Percentiles rank a stretch among this genome's conserved stretches.
Evolutionary conservation across 352 stramenopile genomes (phyloP).

Genomic region (Aphanomyces cochlioides): DNA sequence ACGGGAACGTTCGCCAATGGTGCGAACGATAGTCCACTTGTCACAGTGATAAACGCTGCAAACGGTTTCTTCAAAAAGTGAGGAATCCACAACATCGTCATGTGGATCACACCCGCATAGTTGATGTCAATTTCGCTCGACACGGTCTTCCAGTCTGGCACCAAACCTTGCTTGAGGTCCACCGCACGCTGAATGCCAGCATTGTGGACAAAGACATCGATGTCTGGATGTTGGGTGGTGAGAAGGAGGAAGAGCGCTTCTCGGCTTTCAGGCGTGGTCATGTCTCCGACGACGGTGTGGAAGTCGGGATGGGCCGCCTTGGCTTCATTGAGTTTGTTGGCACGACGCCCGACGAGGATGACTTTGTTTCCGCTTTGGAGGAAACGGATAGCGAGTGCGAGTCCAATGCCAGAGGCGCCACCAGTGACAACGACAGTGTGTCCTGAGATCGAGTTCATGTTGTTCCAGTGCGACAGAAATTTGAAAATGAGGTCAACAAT

Average conservation of each 20-base stretch:
- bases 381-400: constrained; percentile 28
- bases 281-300: constrained; percentile 25
- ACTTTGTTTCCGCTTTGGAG: constrained; percentile 24
- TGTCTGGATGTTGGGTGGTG: constrained; percentile 11
- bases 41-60: constrained; percentile 23
- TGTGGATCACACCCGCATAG: constrained; percentile 26
- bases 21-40: constrained; percentile 23
- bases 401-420: constrained; percentile 23
- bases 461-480: neutral
- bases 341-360: constrained; percentile 27
- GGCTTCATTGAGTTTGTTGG: constrained; percentile 25
- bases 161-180: constrained; percentile 18
- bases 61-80: constrained; percentile 25
- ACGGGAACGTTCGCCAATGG: constrained; percentile 13
- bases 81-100: constrained; percentile 16
- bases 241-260: constrained; percentile 23
- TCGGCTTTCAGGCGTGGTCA: constrained; percentile 12
- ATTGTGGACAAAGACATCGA: constrained; percentile 32
- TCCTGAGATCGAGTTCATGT: constrained; percentile 22
- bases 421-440: constrained; percentile 29
- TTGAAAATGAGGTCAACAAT: neutral
- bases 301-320: constrained; percentile 28
- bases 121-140: constrained; percentile 32
- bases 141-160: constrained; percentile 6
- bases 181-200: constrained; percentile 27